Evolutionary conservation across 2,329 filamentous ascomycete species (phyloP).

Genomic region (Phyllosticta ampelicida): DNA sequence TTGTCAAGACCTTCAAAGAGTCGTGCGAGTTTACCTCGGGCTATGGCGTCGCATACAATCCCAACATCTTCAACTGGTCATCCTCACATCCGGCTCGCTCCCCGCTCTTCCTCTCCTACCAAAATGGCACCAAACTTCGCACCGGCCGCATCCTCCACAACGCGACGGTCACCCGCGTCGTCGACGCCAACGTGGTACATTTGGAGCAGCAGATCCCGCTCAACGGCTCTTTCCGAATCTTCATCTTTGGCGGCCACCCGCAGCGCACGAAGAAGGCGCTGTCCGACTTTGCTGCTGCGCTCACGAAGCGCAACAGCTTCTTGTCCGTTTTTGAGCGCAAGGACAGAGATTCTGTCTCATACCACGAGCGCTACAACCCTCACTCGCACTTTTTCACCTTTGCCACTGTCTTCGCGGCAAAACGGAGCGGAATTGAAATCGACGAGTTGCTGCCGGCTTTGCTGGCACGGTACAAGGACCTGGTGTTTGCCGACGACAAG

Average conservation of each 20-base stretch:
- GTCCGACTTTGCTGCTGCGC: conserved; percentile 54
- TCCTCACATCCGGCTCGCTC: conserved; percentile 58
- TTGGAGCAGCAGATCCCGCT: conserved; percentile 82
- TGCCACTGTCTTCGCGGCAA: conserved; percentile 61
- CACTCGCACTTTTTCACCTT: conserved; percentile 75
- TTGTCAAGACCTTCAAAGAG: conserved; percentile 83
- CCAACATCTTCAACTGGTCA: conserved; percentile 79
- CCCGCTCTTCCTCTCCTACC: conserved; percentile 53
- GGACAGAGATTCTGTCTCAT: conserved; percentile 39
- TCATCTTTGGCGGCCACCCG: conserved; percentile 69
- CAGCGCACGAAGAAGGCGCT: conserved; percentile 50
- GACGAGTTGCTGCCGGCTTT: conserved; percentile 56
- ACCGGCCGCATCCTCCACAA: conserved; percentile 69
- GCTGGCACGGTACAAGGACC: conserved; percentile 65
- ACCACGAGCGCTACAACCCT: conserved; percentile 76
- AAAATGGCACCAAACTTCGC: conserved; percentile 46
- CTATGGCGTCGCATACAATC: conserved; percentile 76
- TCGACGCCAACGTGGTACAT: conserved; percentile 81
- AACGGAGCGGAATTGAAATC: conserved; percentile 62
- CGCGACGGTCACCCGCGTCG: conserved; percentile 72
- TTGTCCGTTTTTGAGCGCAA: conserved; percentile 34
- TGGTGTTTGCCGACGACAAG: conserved; percentile 78
- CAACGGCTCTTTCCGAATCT: conserved; percentile 80
- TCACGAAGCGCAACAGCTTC: conserved; percentile 60
- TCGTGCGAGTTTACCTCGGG: conserved; percentile 87